Evolutionary conservation across 1,284 basidiomycete species (phyloP), one percentile per base, ranked within the genome.

Genomic region (Leucoagaricus sp.): DNA sequence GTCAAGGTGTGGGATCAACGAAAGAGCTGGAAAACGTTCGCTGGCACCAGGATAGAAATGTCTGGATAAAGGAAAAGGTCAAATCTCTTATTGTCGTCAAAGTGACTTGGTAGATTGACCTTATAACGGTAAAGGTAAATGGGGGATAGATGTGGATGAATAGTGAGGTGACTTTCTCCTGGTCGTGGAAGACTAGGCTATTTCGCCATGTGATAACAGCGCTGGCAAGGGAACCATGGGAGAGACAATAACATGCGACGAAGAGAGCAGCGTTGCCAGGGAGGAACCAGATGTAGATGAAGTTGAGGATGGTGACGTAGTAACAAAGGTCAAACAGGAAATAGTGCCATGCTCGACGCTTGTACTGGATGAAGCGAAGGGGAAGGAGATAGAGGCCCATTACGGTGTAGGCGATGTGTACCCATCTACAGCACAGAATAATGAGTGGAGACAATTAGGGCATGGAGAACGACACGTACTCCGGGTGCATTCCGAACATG

Each of bases 161-260:
- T 17, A 96, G 72, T 10, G 91, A 93, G 4, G 91, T 96, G 66
- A 96, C 91, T 70, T 96, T 96, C 70, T 98, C 95, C 55, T 86
- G 82, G 64, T 95, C 94, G 68, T 97, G 95, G 74, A 97, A 97
- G 5, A 97, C 95, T n/a, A 96, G 83, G 67, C 88, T 94, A 68
- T 98, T 98, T 59, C 96, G 82, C 95, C 95, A 98, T 2, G 96
- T 97, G 63, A 96, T 93, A 45, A 98, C 93, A 0, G 94, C 93
- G 61, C 91, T 94, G 0, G 93, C 96, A 33, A 98, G 81, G 0
- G 92, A 87, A 0, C 95, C 94, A 69, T 95, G 86, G 0, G 92
- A 92, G 28, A 96, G 79, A 63, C 90, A 91, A 67, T 96, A 96
- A 65, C 91, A 93, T 21, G 92, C 90, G 53, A 93, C 83, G 70